phyloP scores from a whole-genome alignment of 345 rosid genomes.

The Gossypium anomalum region DNA sequence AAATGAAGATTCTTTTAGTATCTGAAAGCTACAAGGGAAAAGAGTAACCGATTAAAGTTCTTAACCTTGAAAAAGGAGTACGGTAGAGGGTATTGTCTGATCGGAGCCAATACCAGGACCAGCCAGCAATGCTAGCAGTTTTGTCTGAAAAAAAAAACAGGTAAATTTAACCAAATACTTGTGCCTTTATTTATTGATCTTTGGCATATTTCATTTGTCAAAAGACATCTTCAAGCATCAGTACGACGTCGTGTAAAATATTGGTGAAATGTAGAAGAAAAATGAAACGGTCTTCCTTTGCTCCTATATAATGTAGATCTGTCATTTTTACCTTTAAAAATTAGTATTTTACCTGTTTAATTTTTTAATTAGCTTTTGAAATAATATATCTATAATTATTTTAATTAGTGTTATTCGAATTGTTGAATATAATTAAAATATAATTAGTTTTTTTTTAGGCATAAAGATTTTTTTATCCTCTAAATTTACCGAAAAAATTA shows the following conservation, averaged over 20 bases:
- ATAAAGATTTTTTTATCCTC: too few species aligned
- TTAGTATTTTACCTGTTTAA: too few species aligned
- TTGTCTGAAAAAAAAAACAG: background rate
- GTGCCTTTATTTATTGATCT: background rate
- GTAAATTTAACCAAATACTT: background rate
- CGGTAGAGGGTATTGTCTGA: background rate
- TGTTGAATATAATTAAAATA: too few species aligned
- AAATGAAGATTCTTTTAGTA: slow-evolving; percentile 12
- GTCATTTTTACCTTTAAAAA: too few species aligned
- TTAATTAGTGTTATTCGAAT: too few species aligned
- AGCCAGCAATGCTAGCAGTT: background rate
- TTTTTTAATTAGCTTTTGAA: too few species aligned
- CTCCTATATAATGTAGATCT: background rate
- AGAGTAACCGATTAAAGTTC: background rate
- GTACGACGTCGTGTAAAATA: slow-evolving; percentile 22
- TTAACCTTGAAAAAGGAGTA: background rate
- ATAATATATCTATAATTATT: too few species aligned
- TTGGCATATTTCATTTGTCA: background rate
- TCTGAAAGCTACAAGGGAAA: slow-evolving; percentile 9
- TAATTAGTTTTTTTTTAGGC: too few species aligned
- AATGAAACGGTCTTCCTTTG: too few species aligned
- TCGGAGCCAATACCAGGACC: background rate
- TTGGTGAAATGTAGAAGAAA: background rate
- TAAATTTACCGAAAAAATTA: too few species aligned
- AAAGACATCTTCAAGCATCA: background rate